A percentile compares a stretch with the other conserved stretches of the same genome.
These are phyloP conservation scores for Nemania sp. DNA, from an alignment of 2,329 filamentous ascomycete species.

Conservation along the genomic window DNA sequence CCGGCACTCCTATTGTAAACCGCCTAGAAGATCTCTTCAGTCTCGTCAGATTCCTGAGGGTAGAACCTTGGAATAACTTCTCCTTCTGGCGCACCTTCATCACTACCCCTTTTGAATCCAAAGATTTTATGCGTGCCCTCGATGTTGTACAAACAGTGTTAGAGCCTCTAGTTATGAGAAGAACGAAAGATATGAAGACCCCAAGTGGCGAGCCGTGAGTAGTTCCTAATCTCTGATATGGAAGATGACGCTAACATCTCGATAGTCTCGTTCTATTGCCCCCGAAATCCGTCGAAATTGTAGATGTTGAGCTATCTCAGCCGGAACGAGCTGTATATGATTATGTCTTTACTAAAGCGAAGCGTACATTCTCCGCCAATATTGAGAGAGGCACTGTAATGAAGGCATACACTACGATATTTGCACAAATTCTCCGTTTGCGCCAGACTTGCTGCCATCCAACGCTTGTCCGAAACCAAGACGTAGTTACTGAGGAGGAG, in stretches of 20 bases:
- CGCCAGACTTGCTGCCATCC: constrained; percentile 96
- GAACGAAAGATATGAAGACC: constrained; percentile 98
- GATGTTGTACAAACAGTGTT: constrained; percentile 97
- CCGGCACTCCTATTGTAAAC: constrained; percentile 96
- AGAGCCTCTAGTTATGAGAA: constrained; percentile 89
- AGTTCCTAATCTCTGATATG: not conserved
- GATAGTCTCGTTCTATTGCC: constrained; percentile 74
- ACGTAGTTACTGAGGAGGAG: constrained; percentile 84
- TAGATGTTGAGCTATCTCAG: constrained; percentile 82
- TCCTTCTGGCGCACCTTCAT: constrained; percentile 99
- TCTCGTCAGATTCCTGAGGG: constrained; percentile 85
- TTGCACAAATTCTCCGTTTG: constrained; percentile 91
- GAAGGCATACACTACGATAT: constrained; percentile 96
- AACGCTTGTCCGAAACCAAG: constrained; percentile 81
- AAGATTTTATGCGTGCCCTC: constrained; percentile 88
- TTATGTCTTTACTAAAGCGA: constrained; percentile 81
- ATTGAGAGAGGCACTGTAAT: constrained; percentile 89
- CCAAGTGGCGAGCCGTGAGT: constrained; percentile 67
- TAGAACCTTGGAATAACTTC: constrained; percentile 98
- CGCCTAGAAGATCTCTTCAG: constrained; percentile 93
- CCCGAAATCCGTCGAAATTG: constrained; percentile 78
- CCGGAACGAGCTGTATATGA: constrained; percentile 91
- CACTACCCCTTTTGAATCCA: constrained; percentile 93
- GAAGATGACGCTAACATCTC: constrained; percentile 3
- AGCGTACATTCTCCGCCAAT: constrained; percentile 81